Percentiles rank a stretch among this genome's conserved stretches.
Evolutionary conservation across 208 protist genomes (phyloP).

Genomic region (Leishmania turanica): DNA sequence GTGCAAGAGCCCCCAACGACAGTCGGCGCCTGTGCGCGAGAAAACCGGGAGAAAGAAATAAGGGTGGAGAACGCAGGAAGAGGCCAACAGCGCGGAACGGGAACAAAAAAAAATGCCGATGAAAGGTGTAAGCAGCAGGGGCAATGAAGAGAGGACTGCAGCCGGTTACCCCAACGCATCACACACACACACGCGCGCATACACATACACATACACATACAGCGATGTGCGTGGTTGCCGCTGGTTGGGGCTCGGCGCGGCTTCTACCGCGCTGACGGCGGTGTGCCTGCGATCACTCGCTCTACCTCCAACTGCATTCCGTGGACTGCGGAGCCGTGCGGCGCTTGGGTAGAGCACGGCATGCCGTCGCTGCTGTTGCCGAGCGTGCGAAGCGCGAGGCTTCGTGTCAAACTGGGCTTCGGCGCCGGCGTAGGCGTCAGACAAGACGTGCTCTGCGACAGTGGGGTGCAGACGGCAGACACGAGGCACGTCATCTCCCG

Average conservation of each 20-base stretch:
- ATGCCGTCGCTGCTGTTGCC: not conserved
- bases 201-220: not conserved
- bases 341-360: not conserved
- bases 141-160: not conserved
- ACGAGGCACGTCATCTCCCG: not conserved
- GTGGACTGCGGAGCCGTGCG: not conserved
- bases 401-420: not conserved
- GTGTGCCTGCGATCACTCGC: not conserved
- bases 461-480: not conserved
- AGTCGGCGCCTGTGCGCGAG: not conserved
- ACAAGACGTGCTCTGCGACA: not conserved
- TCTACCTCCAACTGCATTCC: not conserved
- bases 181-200: not conserved
- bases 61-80: not conserved
- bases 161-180: not conserved
- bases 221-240: not conserved
- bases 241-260: not conserved
- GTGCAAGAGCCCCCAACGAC: not conserved
- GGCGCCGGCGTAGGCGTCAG: slow-evolving; percentile 6
- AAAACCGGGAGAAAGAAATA: not conserved
- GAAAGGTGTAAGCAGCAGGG: not conserved
- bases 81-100: not conserved
- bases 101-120: not conserved
- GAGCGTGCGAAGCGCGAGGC: slow-evolving; percentile 4
- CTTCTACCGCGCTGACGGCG: not conserved